Percentiles rank a stretch among this genome's conserved stretches.
phyloP scores from a whole-genome alignment of 2,329 filamentous ascomycete species.

The Stromatinia cepivora region DNA sequence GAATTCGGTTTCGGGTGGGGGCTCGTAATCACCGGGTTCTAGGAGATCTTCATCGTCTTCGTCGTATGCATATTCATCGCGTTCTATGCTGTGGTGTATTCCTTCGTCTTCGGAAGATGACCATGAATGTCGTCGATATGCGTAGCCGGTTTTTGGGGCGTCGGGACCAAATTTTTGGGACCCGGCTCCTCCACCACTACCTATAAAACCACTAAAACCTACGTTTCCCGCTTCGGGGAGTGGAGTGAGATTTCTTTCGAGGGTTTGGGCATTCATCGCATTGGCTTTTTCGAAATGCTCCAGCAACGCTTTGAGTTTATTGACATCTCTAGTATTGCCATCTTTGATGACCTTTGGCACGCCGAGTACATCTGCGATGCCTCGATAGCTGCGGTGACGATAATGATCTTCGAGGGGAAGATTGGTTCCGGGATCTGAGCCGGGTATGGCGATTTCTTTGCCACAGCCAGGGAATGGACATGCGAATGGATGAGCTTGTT shows the following conservation, averaged over 20 bases:
- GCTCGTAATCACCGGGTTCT: not conserved
- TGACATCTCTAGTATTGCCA: not conserved
- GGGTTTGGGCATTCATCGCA: not conserved
- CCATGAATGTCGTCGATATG: not conserved
- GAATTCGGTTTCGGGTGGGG: not conserved
- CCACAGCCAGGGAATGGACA: slow-evolving; percentile 11
- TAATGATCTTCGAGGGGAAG: slow-evolving; percentile 1
- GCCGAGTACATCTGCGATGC: not conserved
- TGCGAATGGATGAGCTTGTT: not conserved
- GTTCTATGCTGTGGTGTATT: not conserved
- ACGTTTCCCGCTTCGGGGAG: not conserved
- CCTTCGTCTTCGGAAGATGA: not conserved
- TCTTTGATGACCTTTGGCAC: not conserved
- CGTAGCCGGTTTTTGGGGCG: not conserved
- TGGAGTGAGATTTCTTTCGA: not conserved
- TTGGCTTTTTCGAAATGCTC: slow-evolving; percentile 13
- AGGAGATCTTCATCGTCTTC: not conserved
- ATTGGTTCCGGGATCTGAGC: not conserved
- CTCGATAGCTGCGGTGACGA: slow-evolving; percentile 4
- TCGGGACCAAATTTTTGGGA: not conserved
- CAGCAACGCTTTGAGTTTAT: not conserved
- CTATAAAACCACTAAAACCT: not conserved
- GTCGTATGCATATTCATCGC: not conserved
- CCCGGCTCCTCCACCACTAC: not conserved
- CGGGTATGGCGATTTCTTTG: not conserved